These are phyloP conservation scores for Perkinsus chesapeaki DNA, from an alignment of 169 alveolate species.

Conservation along the genomic window DNA sequence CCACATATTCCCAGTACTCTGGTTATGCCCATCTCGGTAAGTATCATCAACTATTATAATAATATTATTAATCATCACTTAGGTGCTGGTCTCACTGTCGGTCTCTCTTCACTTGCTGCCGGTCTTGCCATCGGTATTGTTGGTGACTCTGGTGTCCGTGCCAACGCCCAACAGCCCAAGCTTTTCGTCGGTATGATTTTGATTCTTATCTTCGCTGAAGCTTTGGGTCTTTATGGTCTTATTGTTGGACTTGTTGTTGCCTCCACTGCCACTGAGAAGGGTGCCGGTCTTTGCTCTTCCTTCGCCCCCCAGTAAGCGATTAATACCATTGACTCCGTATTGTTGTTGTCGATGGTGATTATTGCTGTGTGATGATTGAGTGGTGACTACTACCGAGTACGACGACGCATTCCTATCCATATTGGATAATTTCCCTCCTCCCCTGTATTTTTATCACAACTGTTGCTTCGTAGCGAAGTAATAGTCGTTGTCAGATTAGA, in stretches of 20 bases:
- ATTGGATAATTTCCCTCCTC: not conserved
- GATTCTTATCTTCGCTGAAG: conserved; percentile 97
- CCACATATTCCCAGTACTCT: conserved; percentile 59
- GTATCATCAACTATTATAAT: too few species aligned
- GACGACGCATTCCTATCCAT: not conserved
- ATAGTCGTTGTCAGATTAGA: not conserved
- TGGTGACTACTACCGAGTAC: not conserved
- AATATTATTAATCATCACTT: too few species aligned
- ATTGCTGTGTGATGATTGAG: not conserved
- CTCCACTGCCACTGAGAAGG: conserved; percentile 6
- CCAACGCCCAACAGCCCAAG: conserved; percentile 96
- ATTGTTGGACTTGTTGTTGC: not conserved
- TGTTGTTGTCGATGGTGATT: not conserved
- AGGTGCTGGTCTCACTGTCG: conserved; percentile 55
- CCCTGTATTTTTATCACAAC: not conserved
- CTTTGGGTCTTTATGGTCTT: conserved; percentile 92
- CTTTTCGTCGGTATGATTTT: conserved; percentile 97
- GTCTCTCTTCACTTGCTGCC: conserved; percentile 76
- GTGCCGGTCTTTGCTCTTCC: conserved; percentile 6
- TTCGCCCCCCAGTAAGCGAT: not conserved
- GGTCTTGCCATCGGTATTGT: conserved; percentile 98
- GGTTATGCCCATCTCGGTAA: conserved; percentile 93
- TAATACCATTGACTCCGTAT: not conserved
- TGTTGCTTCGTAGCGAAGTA: not conserved
- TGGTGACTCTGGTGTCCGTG: conserved; percentile 98